Evolutionary conservation across 306 rosid species (phyloP).

Genomic region (Rosa lucieae): DNA sequence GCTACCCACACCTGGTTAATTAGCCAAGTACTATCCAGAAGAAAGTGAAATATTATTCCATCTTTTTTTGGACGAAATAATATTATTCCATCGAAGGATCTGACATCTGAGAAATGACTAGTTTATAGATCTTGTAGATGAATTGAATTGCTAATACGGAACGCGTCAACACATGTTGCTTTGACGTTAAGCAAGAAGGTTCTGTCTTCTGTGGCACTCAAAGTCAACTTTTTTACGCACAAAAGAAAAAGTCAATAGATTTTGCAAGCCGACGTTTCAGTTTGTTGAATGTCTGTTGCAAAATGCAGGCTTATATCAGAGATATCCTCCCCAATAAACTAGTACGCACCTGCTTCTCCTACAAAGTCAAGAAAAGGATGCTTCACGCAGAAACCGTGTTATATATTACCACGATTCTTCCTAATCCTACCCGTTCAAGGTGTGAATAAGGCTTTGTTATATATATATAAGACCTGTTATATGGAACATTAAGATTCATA

Average conservation of each 20-base stretch:
- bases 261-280: not conserved
- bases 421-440: not conserved
- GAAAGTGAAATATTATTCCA: too few relatives aligned
- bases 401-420: not conserved
- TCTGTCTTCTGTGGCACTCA: not conserved
- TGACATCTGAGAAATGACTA: too few relatives aligned
- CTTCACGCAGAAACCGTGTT: not conserved
- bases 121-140: not conserved
- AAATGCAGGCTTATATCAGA: not conserved
- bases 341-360: not conserved
- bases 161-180: not conserved
- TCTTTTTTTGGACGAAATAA: too few relatives aligned
- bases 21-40: too few relatives aligned
- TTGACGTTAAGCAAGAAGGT: not conserved
- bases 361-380: slow-evolving; percentile 11
- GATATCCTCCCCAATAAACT: not conserved
- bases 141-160: not conserved
- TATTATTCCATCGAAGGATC: too few relatives aligned
- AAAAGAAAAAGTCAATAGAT: not conserved
- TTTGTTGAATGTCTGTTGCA: not conserved
- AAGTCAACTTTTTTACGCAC: not conserved
- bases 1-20: too few relatives aligned
- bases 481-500: not conserved
- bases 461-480: not conserved
- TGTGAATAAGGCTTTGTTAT: not conserved